Evolutionary conservation across 805 yeast species (phyloP), one percentile per base, ranked within the genome.

Genomic region (Metschnikowia koreensis): DNA sequence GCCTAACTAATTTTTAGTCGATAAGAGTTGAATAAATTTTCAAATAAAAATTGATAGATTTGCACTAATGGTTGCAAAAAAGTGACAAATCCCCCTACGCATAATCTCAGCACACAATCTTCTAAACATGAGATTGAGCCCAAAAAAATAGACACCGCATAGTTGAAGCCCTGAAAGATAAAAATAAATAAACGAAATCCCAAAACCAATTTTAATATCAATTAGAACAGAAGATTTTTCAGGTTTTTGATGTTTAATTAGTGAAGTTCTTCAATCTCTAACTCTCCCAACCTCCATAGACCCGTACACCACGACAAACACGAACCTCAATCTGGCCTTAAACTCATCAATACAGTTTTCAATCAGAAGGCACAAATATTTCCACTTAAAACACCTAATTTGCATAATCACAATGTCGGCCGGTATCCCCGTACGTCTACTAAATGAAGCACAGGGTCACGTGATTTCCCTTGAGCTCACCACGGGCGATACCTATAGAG

Each of bases 401-500:
- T 37, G 2, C 39, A 13, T 8, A 37, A 37, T 22, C 15, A 16
- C 29, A 7, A 83, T 84, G 87, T 80, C 82, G 40, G 77, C 86
- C 54, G 87, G 91, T 38, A 82, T 90, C 34, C 98, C 98, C 1
- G 84, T 91, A 16, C 86, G 90, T 68, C 84, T 93, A 27, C 76
- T 93, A 46, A 87, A 83, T 64, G 99, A 92, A 69, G 88, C 97
- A 1, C 79, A 86, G 75, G 97, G 97, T 44, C 98, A 93, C 65
- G 73, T 83, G 3, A 84, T 93, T 8, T 82, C 96, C 1, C 66
- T 93, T 15, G 99, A 93, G 66, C 80, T 93, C 47, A 81, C 81
- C 27, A 83, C 91, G 0, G 98, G 98, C 1, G 92, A 87, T 56
- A 81, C 87, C 0, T 93, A 93, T 65, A 77, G 96, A 37, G 99